These are phyloP conservation scores for Stemphylium beticola DNA, from an alignment of 2,329 filamentous ascomycete species.

Conservation along the genomic window DNA sequence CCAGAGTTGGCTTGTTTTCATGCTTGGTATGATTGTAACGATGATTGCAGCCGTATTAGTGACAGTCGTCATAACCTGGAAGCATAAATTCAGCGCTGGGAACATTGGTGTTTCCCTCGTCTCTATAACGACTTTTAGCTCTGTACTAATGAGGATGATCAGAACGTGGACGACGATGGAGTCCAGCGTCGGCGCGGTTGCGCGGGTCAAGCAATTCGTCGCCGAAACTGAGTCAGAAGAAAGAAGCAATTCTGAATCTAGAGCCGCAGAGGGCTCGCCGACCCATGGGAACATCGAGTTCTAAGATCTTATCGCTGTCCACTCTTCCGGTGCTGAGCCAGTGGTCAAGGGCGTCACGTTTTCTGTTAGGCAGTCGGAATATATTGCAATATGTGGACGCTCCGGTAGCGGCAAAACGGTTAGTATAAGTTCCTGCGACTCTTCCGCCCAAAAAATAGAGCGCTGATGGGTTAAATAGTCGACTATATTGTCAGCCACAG, in stretches of 20 bases:
- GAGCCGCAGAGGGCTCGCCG: neutral
- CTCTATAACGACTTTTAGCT: neutral
- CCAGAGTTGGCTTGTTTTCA: neutral
- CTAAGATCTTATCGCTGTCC: neutral
- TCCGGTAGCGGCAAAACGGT: conserved; percentile 3
- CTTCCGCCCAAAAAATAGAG: neutral
- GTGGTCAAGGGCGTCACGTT: neutral
- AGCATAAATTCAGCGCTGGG: neutral
- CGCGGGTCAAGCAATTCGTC: neutral
- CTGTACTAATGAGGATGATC: neutral
- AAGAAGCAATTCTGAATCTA: neutral
- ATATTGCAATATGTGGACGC: conserved; percentile 1
- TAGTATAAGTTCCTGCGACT: neutral
- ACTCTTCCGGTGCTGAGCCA: neutral
- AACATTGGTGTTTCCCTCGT: neutral
- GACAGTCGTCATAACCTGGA: neutral
- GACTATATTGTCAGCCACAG: conserved; percentile 20
- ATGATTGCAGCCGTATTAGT: neutral
- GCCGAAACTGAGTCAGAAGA: neutral
- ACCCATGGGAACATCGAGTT: neutral
- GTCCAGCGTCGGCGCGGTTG: neutral
- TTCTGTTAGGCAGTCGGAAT: neutral
- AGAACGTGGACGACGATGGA: neutral
- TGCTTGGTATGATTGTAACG: neutral
- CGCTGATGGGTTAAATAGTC: neutral